Base-by-base conservation (phyloP, 1,284 basidiomycete genomes). In the Caloboletus firmus region DNA sequence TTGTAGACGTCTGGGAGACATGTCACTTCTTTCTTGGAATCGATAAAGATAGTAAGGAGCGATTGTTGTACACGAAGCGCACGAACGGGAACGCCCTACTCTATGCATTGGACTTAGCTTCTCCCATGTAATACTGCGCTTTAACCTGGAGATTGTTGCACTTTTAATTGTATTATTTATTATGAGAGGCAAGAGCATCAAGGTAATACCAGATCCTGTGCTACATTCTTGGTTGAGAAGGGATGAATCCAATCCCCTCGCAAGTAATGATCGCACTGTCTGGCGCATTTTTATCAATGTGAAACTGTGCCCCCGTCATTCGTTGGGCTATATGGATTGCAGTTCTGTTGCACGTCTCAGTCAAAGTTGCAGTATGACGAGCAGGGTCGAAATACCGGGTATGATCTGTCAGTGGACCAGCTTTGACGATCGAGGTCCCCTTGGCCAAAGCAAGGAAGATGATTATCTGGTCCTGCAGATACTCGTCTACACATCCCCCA, bases 1-100 rank as follows among this genome's bases (percentile, higher is more conserved):
- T 35, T 30, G 32, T 63, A 89, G 87, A 72, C 87, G 85, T 61
- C 70, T 91, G 52, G 90, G 90, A 32, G 90, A 92, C 69, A 91
- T 92, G 90, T 82, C 85, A 18, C 76, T 93, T 37, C 78, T 95
- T 22, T 94, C 92, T 22, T 95, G 92, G 91, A 94, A 93, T 65
- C 84, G 86, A 56, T 73, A 73, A 66, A 52, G 45, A 45, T 31
- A 44, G 37, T 60, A 15, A 15, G 5, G 45, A 54, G 47, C 57
- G 45, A 48, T 40, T 22, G 9, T 28, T 45, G 45, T 51, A 41
- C 36, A 34, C 6, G 49, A 54, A 39, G 46, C 32, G 31, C 42
- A 18, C 45, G 24, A 40, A 45, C 18, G 31, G 49, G 42, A 49
- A 49, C 22, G 41, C 44, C 22, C 34, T 65, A 65, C 46, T 43